Evolutionary conservation across 768 basidiomycete genomes (phyloP).

Genomic region (Trametopsis cervina): DNA sequence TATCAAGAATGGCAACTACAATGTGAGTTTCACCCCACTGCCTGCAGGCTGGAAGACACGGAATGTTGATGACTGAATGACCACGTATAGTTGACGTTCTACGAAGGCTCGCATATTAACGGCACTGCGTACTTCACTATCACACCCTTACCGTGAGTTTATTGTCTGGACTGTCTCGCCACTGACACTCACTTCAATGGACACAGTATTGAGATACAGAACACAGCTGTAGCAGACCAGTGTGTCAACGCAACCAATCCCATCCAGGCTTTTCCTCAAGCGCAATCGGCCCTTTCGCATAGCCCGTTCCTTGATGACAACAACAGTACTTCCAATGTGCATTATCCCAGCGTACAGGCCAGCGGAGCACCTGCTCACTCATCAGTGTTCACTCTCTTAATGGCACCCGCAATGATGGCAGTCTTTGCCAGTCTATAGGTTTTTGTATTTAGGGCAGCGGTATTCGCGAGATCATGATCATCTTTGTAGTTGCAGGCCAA

Average conservation of each 20-base stretch:
- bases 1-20: constrained; percentile 34
- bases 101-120: constrained; percentile 37
- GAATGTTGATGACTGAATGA: too few relatives aligned
- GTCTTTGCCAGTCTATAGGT: neutral
- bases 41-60: neutral
- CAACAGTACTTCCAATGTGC: constrained; percentile 15
- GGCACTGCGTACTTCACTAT: constrained; percentile 32
- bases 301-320: constrained; percentile 20
- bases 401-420: neutral
- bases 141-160: constrained; percentile 32
- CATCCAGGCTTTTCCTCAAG: constrained; percentile 20
- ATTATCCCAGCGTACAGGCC: constrained; percentile 6
- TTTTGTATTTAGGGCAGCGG: neutral
- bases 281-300: constrained; percentile 16
- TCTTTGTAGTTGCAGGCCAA: too few relatives aligned
- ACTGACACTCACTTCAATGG: constrained; percentile 10
- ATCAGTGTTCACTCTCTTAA: neutral
- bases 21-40: constrained; percentile 30
- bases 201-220: constrained; percentile 15
- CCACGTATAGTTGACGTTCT: constrained; percentile 45
- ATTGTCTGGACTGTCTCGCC: neutral
- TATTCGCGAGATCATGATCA: neutral
- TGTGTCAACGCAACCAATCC: constrained; percentile 20
- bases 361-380: neutral
- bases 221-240: constrained; percentile 7